Evolutionary conservation across 106 monocot species (phyloP), one percentile per base, ranked within the genome.

Genomic region (Apostasia ramifera): DNA sequence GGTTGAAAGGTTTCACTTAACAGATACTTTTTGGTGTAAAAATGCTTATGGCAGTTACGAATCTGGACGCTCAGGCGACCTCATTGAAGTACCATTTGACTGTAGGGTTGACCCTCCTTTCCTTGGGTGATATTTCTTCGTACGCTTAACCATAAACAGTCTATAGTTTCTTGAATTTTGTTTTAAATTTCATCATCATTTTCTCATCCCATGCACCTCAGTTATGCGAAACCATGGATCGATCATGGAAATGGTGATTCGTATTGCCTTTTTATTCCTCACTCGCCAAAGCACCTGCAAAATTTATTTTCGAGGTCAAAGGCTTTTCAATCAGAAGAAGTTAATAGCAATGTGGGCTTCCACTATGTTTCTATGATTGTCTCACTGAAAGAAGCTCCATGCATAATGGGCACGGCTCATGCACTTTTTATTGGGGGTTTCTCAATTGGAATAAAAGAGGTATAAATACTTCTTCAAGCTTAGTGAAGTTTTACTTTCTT

Each of bases 181-280:
- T 12, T 40, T 54, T 66, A 38, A 56, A 0, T 58, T 8, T 11
- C 26, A 4, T 6, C 47, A 53, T 39, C 59, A 4, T 37, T n/a
- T 65, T 11, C 44, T 41, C 46, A 40, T 64, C 65, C 70, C 57
- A 4, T 84, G 59, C 73, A 44, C 7, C 10, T 47, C 66, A 97
- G 95, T 54, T 97, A 86, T 74, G 74, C 81, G 54, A 89, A 84
- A 70, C 82, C 95, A 77, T 92, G 89, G 92, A 77, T 15, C 40
- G 84, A 92, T 75, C 69, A 68, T 76, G 57, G 26, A 38, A 81
- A 73, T 54, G 77, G 82, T 48, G 68, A 73, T 62, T 79, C 74
- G 37, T 89, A 76, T 84, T 97, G 95, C 71, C 55, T 97, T 6
- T 92, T 97, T 48, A 85, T 92, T 67, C 95, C 95, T 10, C 80